A percentile compares a stretch with the other conserved stretches of the same genome.
These are phyloP conservation scores for Seiridium unicorne DNA, from an alignment of 2,329 filamentous ascomycete genomes.

Conservation along the genomic window DNA sequence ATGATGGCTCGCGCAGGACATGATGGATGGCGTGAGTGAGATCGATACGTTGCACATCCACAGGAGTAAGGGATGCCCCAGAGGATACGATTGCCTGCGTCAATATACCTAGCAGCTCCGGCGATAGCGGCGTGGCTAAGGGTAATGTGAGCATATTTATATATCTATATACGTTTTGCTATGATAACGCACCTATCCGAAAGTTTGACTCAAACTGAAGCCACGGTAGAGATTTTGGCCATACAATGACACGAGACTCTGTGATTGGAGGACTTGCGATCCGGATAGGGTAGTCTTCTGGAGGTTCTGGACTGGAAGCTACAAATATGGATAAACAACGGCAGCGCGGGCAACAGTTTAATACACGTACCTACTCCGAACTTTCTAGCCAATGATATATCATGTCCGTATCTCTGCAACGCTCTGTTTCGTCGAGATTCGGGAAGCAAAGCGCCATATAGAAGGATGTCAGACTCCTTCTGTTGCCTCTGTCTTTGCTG, in stretches of 20 bases:
- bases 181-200: background rate
- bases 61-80: too few species aligned
- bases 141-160: background rate
- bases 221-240: background rate
- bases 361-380: background rate
- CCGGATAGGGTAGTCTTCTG: background rate
- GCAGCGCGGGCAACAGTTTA: background rate
- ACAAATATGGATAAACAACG: background rate
- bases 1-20: background rate
- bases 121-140: background rate
- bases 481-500: background rate
- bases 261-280: background rate
- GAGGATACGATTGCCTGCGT: background rate
- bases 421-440: background rate
- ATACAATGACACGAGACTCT: background rate
- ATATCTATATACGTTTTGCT: accelerated
- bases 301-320: background rate
- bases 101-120: background rate
- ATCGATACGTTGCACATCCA: background rate
- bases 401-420: background rate
- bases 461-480: background rate
- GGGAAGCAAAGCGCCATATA: background rate
- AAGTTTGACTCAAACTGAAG: background rate
- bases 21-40: background rate
- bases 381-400: background rate